Evolutionary conservation across 345 rosid genomes (phyloP).

Genomic region (Murraya paniculata): DNA sequence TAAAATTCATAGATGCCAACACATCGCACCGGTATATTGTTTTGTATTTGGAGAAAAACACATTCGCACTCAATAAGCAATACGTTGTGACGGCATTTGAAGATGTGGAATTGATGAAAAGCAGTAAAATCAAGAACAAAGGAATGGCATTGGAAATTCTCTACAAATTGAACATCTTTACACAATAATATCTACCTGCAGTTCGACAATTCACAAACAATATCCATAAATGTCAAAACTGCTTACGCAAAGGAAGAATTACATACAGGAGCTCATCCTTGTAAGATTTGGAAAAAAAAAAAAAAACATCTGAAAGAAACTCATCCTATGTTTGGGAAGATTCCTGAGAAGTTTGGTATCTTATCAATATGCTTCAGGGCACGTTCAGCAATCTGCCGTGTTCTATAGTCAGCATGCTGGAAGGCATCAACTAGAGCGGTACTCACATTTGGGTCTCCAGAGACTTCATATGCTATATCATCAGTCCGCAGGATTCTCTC

Average conservation of each 20-base stretch:
- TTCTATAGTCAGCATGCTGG: constrained; percentile 81
- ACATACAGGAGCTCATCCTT: constrained; percentile 21
- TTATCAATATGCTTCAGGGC: constrained; percentile 84
- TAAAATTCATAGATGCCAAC: too few species aligned
- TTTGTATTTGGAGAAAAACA: not conserved
- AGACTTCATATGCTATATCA: constrained; percentile 69
- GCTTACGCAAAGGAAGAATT: constrained; percentile 12
- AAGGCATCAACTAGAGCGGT: constrained; percentile 93
- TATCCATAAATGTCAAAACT: constrained; percentile 18
- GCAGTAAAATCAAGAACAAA: constrained; percentile 19
- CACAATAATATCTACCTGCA: constrained; percentile 36
- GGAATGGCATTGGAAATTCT: constrained; percentile 23
- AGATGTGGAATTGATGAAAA: constrained; percentile 6
- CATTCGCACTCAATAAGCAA: not conserved
- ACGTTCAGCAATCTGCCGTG: constrained; percentile 84
- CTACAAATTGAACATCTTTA: constrained; percentile 25
- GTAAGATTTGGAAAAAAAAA: not conserved
- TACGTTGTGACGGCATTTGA: constrained; percentile 4
- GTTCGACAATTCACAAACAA: constrained; percentile 4
- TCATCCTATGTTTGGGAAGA: constrained; percentile 61
- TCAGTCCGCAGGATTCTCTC: constrained; percentile 83
- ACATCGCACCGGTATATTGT: too few species aligned
- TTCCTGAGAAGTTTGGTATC: constrained; percentile 92
- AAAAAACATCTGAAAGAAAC: constrained; percentile 5
- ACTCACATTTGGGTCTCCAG: constrained; percentile 68